These are phyloP conservation scores for Lavandula angustifolia DNA, from an alignment of 257 asterid species.

Conservation along the genomic window DNA sequence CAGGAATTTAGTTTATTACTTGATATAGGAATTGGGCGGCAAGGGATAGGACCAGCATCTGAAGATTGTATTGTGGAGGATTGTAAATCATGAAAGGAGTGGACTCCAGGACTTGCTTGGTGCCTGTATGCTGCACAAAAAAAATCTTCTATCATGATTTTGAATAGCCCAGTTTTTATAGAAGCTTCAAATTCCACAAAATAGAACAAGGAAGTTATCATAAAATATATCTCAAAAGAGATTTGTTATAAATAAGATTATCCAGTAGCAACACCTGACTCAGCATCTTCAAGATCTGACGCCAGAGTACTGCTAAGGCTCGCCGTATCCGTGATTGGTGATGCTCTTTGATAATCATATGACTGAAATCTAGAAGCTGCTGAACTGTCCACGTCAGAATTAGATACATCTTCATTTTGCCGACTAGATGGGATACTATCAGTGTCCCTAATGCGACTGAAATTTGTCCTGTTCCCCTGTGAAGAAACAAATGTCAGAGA, in stretches of 20 bases:
- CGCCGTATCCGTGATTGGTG: conserved; percentile 70
- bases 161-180: conserved; percentile 22
- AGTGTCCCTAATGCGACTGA: conserved; percentile 55
- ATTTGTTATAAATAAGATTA: conserved; percentile 10
- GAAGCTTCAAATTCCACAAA: conserved; percentile 16
- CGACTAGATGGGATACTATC: conserved; percentile 47
- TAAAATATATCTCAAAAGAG: not conserved
- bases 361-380: conserved; percentile 55
- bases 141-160: conserved; percentile 31
- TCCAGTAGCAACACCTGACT: conserved; percentile 68
- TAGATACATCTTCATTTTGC: conserved; percentile 45
- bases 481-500: conserved; percentile 36
- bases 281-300: conserved; percentile 86
- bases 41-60: conserved; percentile 46
- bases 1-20: conserved; percentile 38
- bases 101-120: conserved; percentile 63
- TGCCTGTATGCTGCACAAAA: conserved; percentile 63
- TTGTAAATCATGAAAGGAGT: conserved; percentile 44
- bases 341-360: conserved; percentile 60
- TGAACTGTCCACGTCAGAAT: conserved; percentile 56
- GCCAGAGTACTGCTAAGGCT: conserved; percentile 68
- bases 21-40: conserved; percentile 40
- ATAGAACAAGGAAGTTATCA: conserved; percentile 13
- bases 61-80: conserved; percentile 35
- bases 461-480: conserved; percentile 76